Base-by-base conservation (phyloP, 2,329 filamentous ascomycete genomes). In the Pyricularia grisea region DNA sequence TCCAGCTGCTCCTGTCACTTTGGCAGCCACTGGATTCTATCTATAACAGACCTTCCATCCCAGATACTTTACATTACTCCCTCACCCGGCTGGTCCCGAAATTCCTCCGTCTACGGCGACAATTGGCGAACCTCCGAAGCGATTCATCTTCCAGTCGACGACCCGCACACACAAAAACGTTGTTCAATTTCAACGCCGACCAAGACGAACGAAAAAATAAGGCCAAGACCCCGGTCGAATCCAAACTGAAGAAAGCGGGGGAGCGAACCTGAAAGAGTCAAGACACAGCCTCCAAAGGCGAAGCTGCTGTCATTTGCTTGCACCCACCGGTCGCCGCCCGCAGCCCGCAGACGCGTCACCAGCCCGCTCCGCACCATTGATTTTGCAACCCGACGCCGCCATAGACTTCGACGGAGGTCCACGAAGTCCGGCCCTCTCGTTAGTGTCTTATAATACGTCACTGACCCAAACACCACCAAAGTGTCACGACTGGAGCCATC, bases 261-360 rank as follows among this genome's bases (percentile, higher is more conserved):
- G 67, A 55, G 67, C 58, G 67, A 68, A 17, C 60, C 67, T 61
- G 67, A 68, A 36, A 65, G 60, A 28, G 60, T n/a, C 60, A 63
- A 63, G 67, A 68, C 67, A 68, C 67, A 68, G 67, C 67, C 67
- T 68, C 67, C 27, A 65, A 61, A 33, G 12, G 55, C 55, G 67
- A 63, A 30, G 67, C 67, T 68, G 60, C 63, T 28, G 67, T 68
- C 60, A 61, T 68, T 60, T 27, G 31, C 67, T 30, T 20, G 25
- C 60, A 63, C 12, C 60, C 60, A 30, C 12, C 12, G 30, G 12
- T 28, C 60, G 23, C 28, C 25, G 60, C 60, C 28, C 25, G 60
- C 60, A n/a, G 20, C 42, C 60, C 60, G 60, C 20, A 27, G 60
- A 63, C 31, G 31, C 67, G 33, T 67, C 33, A 67, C 65, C 33